Evolutionary conservation across 2,329 filamentous ascomycete species (phyloP), one percentile per base, ranked within the genome.

Genomic region (Canariomyces notabilis): DNA sequence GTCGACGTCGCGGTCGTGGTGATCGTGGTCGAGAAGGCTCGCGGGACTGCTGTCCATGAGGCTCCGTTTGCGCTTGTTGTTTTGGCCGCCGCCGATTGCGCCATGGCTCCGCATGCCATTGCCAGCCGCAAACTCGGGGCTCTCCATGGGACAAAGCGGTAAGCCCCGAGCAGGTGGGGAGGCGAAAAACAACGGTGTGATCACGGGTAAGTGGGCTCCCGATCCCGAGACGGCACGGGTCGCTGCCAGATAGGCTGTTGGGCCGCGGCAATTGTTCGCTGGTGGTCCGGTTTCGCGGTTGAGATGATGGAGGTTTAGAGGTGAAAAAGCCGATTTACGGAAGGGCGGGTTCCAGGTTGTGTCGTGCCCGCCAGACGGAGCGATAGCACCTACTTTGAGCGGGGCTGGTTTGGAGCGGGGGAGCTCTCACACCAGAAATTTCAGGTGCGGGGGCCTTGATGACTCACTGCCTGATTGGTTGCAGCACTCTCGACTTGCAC

Each of bases 11-110:
- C 50, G 40, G 20, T 79, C 79, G 57, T 83, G 79, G 37, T 80
- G 77, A 48, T 81, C 79, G 48, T 80, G 72, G 46, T 75, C 75
- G 47, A 73, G 74, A 40, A 73, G 69, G 58, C 77, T 83, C 20
- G 74, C 78, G 3, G 80, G 79, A 54, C 79, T 83, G 61, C 79
- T 83, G 48, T 82, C 80, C 50, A 77, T 67, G 46, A 62, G 72
- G 57, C 72, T 80, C 55, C 77, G 73, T 72, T 84, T 84, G 61
- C 80, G 71, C 70, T 83, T 83, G 52, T 68, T 59, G 45, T 54
- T 38, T 21, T 42, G 36, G 9, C 43, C 55, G 45, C 35, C 61
- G 52, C 69, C 71, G 53, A 69, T 73, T 39, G 65, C 61, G 53
- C 67, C 73, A 57, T 73, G 72, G 54, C 58, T 56, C 53, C 63